phyloP scores from a whole-genome alignment of 2,329 filamentous ascomycete genomes.

The Malbranchea cinnamomea region DNA sequence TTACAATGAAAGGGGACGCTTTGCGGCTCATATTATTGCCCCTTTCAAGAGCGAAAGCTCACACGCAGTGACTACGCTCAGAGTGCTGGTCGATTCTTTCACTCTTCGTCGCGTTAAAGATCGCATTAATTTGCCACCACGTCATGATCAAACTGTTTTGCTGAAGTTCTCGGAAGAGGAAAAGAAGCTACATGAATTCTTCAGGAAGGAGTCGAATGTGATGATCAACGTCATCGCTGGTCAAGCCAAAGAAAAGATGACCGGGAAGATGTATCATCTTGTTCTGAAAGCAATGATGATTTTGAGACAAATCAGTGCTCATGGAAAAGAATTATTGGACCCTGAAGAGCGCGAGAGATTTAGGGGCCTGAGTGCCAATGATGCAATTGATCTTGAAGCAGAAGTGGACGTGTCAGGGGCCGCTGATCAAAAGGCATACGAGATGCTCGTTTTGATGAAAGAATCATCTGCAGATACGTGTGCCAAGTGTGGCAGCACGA shows the following conservation, averaged over 20 bases:
- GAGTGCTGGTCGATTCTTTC: conserved; percentile 84
- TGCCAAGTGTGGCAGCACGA: conserved; percentile 49
- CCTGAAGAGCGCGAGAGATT: conserved; percentile 68
- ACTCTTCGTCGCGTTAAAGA: conserved; percentile 86
- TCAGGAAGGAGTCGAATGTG: conserved; percentile 64
- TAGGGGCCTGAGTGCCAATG: conserved; percentile 66
- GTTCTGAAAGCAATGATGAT: conserved; percentile 84
- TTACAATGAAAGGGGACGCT: conserved; percentile 64
- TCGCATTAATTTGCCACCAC: conserved; percentile 65
- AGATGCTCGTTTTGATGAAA: conserved; percentile 70
- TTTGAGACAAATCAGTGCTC: conserved; percentile 78
- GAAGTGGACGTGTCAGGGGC: conserved; percentile 51
- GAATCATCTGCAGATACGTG: conserved; percentile 68
- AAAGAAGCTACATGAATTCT: conserved; percentile 64
- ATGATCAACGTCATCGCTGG: conserved; percentile 62
- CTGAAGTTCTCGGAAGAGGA: conserved; percentile 67
- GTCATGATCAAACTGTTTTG: conserved; percentile 55
- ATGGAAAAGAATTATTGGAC: conserved; percentile 80
- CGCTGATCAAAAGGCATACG: conserved; percentile 60
- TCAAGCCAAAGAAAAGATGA: conserved; percentile 50
- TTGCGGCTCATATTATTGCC: conserved; percentile 63
- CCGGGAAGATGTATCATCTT: conserved; percentile 81
- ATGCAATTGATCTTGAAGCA: conserved; percentile 79
- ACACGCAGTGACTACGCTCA: conserved; percentile 53
- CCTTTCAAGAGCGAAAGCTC: conserved; percentile 81